phyloP scores from a whole-genome alignment of 2,329 filamentous ascomycete species.

The Emmonsia crescens region DNA sequence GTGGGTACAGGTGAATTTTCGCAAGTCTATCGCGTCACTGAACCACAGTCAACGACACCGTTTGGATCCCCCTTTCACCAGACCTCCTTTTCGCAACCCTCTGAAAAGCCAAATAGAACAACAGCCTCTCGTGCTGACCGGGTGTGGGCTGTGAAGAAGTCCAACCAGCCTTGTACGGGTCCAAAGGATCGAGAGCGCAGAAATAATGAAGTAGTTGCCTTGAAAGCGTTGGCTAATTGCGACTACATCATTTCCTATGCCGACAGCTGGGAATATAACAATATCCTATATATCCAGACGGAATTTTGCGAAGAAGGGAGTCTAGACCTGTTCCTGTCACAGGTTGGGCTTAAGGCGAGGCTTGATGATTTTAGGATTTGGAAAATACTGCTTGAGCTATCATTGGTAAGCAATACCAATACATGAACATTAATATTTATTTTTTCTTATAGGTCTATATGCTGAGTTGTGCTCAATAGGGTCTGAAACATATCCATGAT shows the following conservation, averaged over 20 bases:
- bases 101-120: conserved; percentile 41
- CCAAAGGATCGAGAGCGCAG: conserved; percentile 70
- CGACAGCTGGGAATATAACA: conserved; percentile 77
- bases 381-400: conserved; percentile 87
- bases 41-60: conserved; percentile 6
- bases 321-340: conserved; percentile 72
- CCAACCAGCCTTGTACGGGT: conserved; percentile 67
- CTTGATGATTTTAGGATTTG: conserved; percentile 97
- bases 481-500: conserved; percentile 80
- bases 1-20: conserved; percentile 90
- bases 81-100: conserved; percentile 37
- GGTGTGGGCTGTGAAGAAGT: conserved; percentile 90
- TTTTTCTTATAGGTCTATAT: background rate
- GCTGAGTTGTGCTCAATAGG: conserved; percentile 42
- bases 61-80: conserved; percentile 12
- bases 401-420: conserved; percentile 52
- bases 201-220: conserved; percentile 69
- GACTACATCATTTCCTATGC: conserved; percentile 80
- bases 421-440: background rate
- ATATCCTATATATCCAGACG: conserved; percentile 89
- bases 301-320: conserved; percentile 95
- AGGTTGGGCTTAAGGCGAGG: conserved; percentile 70
- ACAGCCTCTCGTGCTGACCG: conserved; percentile 45
- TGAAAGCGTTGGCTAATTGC: conserved; percentile 64
- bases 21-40: conserved; percentile 54